phyloP scores from a whole-genome alignment of 768 basidiomycete genomes.

The Lyophyllum shimeji region DNA sequence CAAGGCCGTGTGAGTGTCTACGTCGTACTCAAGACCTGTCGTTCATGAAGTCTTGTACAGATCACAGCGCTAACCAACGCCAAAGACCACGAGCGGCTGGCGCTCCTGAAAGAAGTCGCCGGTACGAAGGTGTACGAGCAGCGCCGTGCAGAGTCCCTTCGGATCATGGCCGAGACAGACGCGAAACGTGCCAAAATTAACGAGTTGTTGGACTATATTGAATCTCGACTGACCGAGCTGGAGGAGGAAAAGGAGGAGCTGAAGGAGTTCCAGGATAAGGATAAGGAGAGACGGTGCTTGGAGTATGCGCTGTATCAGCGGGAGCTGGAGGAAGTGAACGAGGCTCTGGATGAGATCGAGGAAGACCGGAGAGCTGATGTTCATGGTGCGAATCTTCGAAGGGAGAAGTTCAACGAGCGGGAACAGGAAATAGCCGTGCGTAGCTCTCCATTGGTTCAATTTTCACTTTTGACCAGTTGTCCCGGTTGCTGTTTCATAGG shows the following conservation, averaged over 20 bases:
- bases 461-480: not conserved
- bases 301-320: conserved; percentile 94
- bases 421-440: conserved; percentile 84
- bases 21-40: conserved; percentile 1
- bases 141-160: conserved; percentile 85
- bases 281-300: conserved; percentile 89
- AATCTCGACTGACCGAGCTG: conserved; percentile 84
- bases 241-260: conserved; percentile 98
- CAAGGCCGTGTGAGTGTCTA: conserved; percentile 80
- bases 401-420: conserved; percentile 79
- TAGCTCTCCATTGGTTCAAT: not conserved
- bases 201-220: conserved; percentile 88
- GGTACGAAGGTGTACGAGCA: conserved; percentile 99
- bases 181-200: conserved; percentile 89
- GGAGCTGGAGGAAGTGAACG: conserved; percentile 86
- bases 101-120: conserved; percentile 96
- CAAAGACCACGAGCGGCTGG: conserved; percentile 91
- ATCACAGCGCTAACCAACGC: conserved; percentile 97
- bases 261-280: conserved; percentile 94
- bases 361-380: conserved; percentile 81
- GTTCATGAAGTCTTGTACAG: conserved; percentile 35
- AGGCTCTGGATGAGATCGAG: conserved; percentile 82
- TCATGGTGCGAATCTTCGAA: conserved; percentile 77
- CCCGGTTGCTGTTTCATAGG: conserved; percentile 38
- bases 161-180: conserved; percentile 97